Base-by-base conservation (phyloP, 2,329 filamentous ascomycete species). In the Gliomastix tumulicola region DNA sequence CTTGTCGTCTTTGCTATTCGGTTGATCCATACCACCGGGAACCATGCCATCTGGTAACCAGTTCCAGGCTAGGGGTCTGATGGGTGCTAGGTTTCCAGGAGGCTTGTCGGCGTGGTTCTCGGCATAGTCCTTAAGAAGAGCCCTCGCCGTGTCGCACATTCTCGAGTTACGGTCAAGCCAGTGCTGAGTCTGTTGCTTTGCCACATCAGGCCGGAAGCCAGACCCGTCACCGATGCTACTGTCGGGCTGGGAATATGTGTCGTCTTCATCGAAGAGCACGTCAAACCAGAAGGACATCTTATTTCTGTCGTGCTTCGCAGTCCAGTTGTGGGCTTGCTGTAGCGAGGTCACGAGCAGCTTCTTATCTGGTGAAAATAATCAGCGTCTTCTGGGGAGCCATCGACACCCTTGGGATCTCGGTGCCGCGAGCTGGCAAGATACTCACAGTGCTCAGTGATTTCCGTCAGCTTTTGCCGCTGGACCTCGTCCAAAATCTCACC, bases 261-360 rank as follows among this genome's bases (percentile, higher is more conserved):
- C 63, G 21, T 71, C 68, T 21, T 76, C 75, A 37, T 82, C 77
- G 37, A 81, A 81, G 7, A 83, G 58, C 20, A 82, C 74, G 37
- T 78, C 74, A 38, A 74, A 75, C 78, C 79, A 83, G 41, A 83
- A 82, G 0, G 73, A 68, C 76, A 82, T 82, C 52, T 83, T 83
- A 55, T 82, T 82, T 23, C 79, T 64, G 48, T 82, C 78, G 47
- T 82, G 79, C 42, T 80, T 80, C 38, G 78, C 77, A 2, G 76
- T 79, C 76, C 79, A 82, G 52, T 83, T 83, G 45, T 82, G 78
- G 3, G 76, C 74, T 51, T 82, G 77, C 48, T 83, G 79, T 11
- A 83, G 57, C 3, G 74, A 76, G 0, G 78, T 82, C 3, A 83
- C 77, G 3, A 83, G 62, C 2, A 83, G 60, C 48, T 81, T 82